Base-by-base conservation (phyloP, 192 early-diverging fungal species). In the Chytriomyces sp. region DNA sequence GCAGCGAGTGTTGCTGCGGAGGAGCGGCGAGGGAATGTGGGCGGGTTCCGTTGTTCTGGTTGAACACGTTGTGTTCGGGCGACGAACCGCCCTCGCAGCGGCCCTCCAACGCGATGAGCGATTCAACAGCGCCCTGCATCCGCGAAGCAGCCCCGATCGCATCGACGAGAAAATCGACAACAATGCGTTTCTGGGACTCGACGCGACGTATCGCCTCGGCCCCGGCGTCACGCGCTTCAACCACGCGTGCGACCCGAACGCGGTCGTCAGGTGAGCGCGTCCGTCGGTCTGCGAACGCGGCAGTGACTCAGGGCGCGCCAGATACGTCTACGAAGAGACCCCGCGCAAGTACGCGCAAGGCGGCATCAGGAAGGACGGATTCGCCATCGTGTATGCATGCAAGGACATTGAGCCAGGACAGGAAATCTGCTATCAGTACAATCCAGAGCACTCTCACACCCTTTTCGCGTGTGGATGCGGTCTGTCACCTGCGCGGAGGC, bases 391-490 rank as follows among this genome's bases (percentile, higher is more conserved):
- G 3, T 70, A 70, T 39, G 53, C 68, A 10, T 30, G 44, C n/a
- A 17, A 32, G 3, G 68, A 70, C 33, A 59, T 70, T 26, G 14
- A 39, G 14, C 12, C 55, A 28, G 56, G 54, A 7, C 10, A 44
- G 22, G 55, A 70, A 44, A 34, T 70, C 56, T 70, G 68, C 56
- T 70, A 70, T 33, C 68, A 70, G 39, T 70, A 70, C 68, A 70
- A 70, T 44, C 44, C 44, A 14, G 26, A n/a, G 41, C 32, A 30
- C 31, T 54, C 68, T 19, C 68, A 70, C 68, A 36, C 34, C 22
- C 17, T 59, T 34, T 70, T 70, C 30, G 17, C 14, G 25, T 70
- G 68, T 44, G 25, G 26, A 8, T 70, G 68, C 44, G 26, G 31
- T 8, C n/a, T 12, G 17, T 22, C 54, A 5, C 26, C 2, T 8